These are phyloP conservation scores for Agrocybe praecox DNA, from an alignment of 768 basidiomycete genomes.

Conservation along the genomic window DNA sequence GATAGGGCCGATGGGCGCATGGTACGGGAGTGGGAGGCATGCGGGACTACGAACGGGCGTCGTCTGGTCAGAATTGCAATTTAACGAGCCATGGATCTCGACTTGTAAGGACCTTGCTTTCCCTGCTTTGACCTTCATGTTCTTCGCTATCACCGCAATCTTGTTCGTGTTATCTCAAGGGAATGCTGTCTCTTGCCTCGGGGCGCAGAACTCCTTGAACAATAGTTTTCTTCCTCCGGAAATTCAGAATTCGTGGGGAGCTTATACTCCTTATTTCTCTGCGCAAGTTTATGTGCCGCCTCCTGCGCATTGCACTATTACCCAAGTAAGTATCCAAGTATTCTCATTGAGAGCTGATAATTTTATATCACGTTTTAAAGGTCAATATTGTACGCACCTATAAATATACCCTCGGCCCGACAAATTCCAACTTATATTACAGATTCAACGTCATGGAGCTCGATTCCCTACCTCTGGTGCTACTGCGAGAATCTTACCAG, in stretches of 20 bases:
- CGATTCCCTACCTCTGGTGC: slow-evolving; percentile 69
- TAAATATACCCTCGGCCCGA: background rate
- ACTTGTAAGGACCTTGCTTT: too few relatives aligned
- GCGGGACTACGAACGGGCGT: too few relatives aligned
- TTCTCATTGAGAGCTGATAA: background rate
- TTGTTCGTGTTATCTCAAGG: too few relatives aligned
- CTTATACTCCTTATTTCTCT: slow-evolving; percentile 27
- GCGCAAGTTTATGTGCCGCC: slow-evolving; percentile 21
- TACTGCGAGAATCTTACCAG: slow-evolving; percentile 40
- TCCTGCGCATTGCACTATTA: slow-evolving; percentile 22
- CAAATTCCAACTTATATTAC: background rate
- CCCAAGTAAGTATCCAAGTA: slow-evolving; percentile 22
- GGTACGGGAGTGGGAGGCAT: too few relatives aligned
- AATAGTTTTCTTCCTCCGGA: slow-evolving; percentile 9
- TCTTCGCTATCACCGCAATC: too few relatives aligned
- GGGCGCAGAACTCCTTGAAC: too few relatives aligned
- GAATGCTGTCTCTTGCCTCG: too few relatives aligned
- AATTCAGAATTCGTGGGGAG: slow-evolving; percentile 23
- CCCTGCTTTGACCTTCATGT: too few relatives aligned
- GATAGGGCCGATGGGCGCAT: too few relatives aligned
- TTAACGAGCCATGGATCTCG: too few relatives aligned
- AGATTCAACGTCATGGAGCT: slow-evolving; percentile 84
- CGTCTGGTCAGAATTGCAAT: too few relatives aligned
- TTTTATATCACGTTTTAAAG: slow-evolving; percentile 27
- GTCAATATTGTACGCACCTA: slow-evolving; percentile 56